These are phyloP conservation scores for Tinospora cordifolia DNA, from an alignment of 164 flowering plant species.

Conservation along the genomic window DNA sequence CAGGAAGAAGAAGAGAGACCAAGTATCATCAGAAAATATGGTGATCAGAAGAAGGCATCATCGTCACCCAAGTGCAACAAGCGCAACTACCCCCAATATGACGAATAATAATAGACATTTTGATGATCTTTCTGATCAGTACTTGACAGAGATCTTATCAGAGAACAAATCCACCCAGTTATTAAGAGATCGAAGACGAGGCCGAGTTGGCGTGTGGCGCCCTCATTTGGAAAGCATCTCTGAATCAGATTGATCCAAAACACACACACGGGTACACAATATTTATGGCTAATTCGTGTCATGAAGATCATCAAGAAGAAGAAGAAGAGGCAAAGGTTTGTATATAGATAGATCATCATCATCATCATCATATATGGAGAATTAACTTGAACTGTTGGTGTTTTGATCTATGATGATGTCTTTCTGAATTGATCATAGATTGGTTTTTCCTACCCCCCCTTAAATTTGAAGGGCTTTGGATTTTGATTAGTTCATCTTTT, in stretches of 20 bases:
- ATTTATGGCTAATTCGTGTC: too few relatives aligned
- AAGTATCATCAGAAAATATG: not conserved
- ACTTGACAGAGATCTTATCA: slow-evolving; percentile 68
- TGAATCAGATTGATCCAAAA: slow-evolving; percentile 34
- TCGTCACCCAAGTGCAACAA: slow-evolving; percentile 3
- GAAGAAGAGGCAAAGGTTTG: not conserved
- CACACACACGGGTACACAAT: too few relatives aligned
- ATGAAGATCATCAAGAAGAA: too few relatives aligned
- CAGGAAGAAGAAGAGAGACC: slow-evolving; percentile 22
- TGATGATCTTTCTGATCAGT: slow-evolving; percentile 43
- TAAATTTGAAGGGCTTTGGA: not conserved
- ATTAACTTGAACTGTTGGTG: not conserved
- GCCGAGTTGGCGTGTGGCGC: slow-evolving; percentile 79
- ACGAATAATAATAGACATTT: slow-evolving; percentile 28
- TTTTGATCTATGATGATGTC: not conserved
- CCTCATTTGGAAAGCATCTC: slow-evolving; percentile 86
- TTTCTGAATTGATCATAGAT: not conserved
- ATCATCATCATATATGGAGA: too few relatives aligned
- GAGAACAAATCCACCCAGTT: slow-evolving; percentile 54
- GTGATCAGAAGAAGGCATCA: slow-evolving; percentile 8
- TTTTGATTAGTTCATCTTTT: not conserved
- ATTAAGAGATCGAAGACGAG: slow-evolving; percentile 53
- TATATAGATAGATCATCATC: not conserved
- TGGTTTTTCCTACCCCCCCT: not conserved
- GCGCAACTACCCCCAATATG: not conserved